These are phyloP conservation scores for Tulasnella sp. DNA, from an alignment of 768 basidiomycete species.

Conservation along the genomic window DNA sequence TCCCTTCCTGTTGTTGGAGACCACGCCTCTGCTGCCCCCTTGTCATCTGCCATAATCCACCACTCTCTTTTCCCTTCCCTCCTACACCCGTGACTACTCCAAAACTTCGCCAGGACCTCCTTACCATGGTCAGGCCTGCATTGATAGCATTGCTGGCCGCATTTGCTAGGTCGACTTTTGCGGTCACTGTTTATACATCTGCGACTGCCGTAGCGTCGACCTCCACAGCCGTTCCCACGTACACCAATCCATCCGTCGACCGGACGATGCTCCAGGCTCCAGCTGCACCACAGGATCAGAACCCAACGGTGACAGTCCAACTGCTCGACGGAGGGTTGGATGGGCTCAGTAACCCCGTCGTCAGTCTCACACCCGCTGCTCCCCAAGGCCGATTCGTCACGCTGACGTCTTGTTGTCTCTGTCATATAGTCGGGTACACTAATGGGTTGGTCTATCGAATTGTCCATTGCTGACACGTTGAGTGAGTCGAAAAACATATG, in stretches of 20 bases:
- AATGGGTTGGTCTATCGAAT: slow-evolving; percentile 52
- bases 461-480: slow-evolving; percentile 48
- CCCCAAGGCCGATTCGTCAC: not conserved
- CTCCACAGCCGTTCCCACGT: not conserved
- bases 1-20: no score
- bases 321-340: slow-evolving; percentile 9
- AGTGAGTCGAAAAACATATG: no score
- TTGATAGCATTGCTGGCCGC: no score
- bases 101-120: no score
- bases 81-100: no score
- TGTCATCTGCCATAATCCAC: no score
- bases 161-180: not conserved
- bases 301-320: not conserved
- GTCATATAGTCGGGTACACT: slow-evolving; percentile 35
- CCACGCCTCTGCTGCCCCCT: no score
- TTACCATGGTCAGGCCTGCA: no score
- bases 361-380: no score
- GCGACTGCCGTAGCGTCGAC: no score
- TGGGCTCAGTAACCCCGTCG: not conserved
- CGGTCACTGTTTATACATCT: slow-evolving; percentile 12
- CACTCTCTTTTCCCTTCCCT: no score
- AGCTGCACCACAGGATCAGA: slow-evolving; percentile 2
- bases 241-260: slow-evolving; percentile 5
- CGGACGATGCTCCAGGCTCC: not conserved
- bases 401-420: not conserved